phyloP scores from a whole-genome alignment of 2,329 filamentous ascomycete species.

The Nemania bipapillata region DNA sequence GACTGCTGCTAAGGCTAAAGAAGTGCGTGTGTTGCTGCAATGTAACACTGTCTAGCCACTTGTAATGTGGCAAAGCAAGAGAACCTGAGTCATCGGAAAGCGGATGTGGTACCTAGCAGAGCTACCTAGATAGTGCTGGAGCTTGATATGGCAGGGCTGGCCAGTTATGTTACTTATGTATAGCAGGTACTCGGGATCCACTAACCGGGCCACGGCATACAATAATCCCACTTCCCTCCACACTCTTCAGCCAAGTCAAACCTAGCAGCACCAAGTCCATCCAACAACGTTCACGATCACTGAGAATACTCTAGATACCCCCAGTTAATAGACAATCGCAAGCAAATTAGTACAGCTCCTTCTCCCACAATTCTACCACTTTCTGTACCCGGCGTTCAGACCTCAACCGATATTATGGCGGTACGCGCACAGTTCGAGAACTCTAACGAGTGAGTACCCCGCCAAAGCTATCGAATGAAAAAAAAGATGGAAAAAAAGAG shows the following conservation, averaged over 20 bases:
- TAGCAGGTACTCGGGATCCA: not conserved
- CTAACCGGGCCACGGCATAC: constrained; percentile 20
- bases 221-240: constrained; percentile 36
- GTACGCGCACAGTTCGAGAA: constrained; percentile 84
- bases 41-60: constrained; percentile 4
- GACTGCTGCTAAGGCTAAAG: not conserved
- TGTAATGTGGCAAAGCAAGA: constrained; percentile 24
- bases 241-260: constrained; percentile 3
- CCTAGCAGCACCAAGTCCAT: constrained; percentile 12
- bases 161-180: not conserved
- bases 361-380: constrained; percentile 39
- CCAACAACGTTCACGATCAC: not conserved
- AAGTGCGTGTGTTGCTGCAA: not conserved
- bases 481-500: constrained; percentile 9
- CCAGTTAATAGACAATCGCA: not conserved
- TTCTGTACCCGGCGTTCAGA: constrained; percentile 38
- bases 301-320: not conserved
- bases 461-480: constrained; percentile 40
- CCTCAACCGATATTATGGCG: constrained; percentile 63
- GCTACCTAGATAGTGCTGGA: too few species aligned
- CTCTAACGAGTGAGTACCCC: constrained; percentile 80
- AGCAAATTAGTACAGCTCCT: not conserved
- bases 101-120: too few species aligned
- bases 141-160: too few species aligned
- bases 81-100: constrained; percentile 31